Evolutionary conservation across 345 rosid genomes (phyloP).

Genomic region (Crucihimalaya himalaica): DNA sequence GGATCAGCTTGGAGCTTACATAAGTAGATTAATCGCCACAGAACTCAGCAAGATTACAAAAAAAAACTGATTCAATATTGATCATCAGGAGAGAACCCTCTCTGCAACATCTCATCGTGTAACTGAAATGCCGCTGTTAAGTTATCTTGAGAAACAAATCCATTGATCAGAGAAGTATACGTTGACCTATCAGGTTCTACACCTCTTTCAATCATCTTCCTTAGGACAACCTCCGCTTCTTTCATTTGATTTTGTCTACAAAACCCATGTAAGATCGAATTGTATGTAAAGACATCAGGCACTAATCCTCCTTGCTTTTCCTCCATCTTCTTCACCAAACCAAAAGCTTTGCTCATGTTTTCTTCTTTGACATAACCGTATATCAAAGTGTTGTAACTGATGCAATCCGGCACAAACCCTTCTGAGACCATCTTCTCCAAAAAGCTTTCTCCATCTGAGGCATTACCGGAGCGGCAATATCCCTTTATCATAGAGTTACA

Average conservation of each 20-base stretch:
- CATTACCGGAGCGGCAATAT: constrained; percentile 66
- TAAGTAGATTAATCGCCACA: neutral
- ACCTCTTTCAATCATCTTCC: constrained; percentile 71
- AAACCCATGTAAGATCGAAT: constrained; percentile 65
- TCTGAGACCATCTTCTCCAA: constrained; percentile 56
- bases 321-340: constrained; percentile 66
- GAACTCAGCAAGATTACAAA: neutral
- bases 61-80: constrained; percentile 41
- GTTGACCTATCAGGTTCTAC: constrained; percentile 65
- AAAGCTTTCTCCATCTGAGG: constrained; percentile 62
- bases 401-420: constrained; percentile 62
- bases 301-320: constrained; percentile 44
- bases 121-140: constrained; percentile 76
- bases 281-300: constrained; percentile 65
- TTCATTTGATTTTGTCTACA: constrained; percentile 76
- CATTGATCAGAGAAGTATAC: constrained; percentile 74
- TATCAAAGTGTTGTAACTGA: constrained; percentile 69
- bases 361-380: constrained; percentile 69
- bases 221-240: constrained; percentile 60
- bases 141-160: constrained; percentile 70
- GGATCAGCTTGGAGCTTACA: neutral
- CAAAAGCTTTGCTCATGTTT: constrained; percentile 65
- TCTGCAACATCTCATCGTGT: constrained; percentile 82
- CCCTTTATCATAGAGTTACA: constrained; percentile 78
- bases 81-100: constrained; percentile 85